Percentiles rank a stretch among this genome's conserved stretches.
These are phyloP conservation scores for Fusarium sp. DNA, from an alignment of 2,329 filamentous ascomycete species.

Conservation along the genomic window DNA sequence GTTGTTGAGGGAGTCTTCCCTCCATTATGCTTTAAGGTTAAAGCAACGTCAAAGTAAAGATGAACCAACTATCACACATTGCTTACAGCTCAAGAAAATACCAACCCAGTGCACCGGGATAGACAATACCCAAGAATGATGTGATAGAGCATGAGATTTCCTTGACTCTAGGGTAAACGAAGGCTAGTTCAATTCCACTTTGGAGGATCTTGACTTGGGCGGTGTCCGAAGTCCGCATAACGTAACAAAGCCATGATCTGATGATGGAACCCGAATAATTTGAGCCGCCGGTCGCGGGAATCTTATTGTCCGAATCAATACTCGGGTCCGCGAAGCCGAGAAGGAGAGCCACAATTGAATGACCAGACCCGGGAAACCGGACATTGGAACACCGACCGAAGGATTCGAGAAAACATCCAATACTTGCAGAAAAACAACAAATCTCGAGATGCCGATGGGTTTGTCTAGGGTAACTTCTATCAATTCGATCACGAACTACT, in stretches of 20 bases:
- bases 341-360: neutral
- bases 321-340: neutral
- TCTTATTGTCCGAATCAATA: neutral
- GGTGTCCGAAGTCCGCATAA: neutral
- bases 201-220: neutral
- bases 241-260: neutral
- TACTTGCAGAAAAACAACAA: neutral
- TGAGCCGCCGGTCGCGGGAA: neutral
- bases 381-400: neutral
- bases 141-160: neutral
- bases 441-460: neutral
- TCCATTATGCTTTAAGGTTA: neutral
- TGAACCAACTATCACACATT: neutral
- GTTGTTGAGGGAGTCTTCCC: neutral
- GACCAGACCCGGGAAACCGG: neutral
- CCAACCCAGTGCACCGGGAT: neutral
- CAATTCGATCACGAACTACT: neutral
- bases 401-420: neutral
- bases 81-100: neutral
- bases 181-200: neutral
- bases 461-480: conserved; percentile 24
- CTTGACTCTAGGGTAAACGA: neutral
- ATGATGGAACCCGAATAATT: neutral
- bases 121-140: neutral
- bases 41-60: neutral